These are phyloP conservation scores for Populus pruinosa DNA, from an alignment of 345 rosid genomes.

Conservation along the genomic window DNA sequence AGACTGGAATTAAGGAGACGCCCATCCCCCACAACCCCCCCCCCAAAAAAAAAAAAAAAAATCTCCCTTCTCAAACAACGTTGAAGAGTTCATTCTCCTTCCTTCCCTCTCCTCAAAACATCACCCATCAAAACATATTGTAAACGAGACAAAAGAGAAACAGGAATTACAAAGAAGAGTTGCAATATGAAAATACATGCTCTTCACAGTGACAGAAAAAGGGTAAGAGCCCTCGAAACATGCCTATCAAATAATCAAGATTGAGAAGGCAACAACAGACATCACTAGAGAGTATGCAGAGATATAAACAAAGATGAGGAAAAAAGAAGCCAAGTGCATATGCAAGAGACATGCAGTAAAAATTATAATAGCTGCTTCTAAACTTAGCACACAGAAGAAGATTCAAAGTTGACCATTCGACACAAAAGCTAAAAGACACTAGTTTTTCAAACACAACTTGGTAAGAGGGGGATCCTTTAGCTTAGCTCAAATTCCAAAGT, in stretches of 20 bases:
- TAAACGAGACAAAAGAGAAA: not conserved
- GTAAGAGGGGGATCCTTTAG: not conserved
- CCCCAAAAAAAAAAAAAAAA: not conserved
- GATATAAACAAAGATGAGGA: not conserved
- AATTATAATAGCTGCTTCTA: not conserved
- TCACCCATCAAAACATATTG: not conserved
- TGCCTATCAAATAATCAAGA: not conserved
- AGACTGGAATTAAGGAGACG: not conserved
- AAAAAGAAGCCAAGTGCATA: not conserved
- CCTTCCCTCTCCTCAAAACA: not conserved
- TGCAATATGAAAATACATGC: not conserved
- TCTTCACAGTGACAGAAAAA: not conserved
- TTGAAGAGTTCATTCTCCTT: not conserved
- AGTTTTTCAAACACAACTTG: not conserved
- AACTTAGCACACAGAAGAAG: not conserved
- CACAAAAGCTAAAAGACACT: not conserved
- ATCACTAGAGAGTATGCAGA: not conserved
- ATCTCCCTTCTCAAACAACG: not conserved
- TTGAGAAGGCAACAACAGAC: not conserved
- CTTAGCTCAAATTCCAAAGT: not conserved
- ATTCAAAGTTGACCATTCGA: not conserved
- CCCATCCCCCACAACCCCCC: not conserved
- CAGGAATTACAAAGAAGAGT: not conserved
- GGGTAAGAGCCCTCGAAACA: not conserved
- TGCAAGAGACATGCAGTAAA: not conserved